phyloP scores from a whole-genome alignment of 192 early-diverging fungal genomes.

The Coemansia sp. region DNA sequence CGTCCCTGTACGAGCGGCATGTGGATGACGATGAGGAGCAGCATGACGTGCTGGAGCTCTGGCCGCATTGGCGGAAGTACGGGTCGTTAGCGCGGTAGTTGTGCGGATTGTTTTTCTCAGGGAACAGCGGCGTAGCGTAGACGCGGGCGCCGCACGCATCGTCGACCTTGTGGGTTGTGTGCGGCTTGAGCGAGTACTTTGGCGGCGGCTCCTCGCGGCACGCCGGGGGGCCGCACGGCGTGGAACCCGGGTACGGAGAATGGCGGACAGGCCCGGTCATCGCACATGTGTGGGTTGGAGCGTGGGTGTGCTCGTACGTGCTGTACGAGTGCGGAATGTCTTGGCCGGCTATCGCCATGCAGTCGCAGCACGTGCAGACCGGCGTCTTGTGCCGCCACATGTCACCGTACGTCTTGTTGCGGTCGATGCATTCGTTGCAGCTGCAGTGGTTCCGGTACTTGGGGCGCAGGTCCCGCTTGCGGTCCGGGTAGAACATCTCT shows the following conservation, averaged over 20 bases:
- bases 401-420: slow-evolving; percentile 34
- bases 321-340: slow-evolving; percentile 38
- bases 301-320: slow-evolving; percentile 41
- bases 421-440: slow-evolving; percentile 36
- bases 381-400: slow-evolving; percentile 47
- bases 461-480: slow-evolving; percentile 27
- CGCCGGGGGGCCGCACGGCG: background rate
- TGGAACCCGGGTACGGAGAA: background rate
- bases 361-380: slow-evolving; percentile 51
- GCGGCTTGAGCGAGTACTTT: slow-evolving; percentile 51
- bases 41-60: background rate
- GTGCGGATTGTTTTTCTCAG: background rate
- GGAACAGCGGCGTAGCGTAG: slow-evolving; percentile 42
- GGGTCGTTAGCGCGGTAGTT: background rate
- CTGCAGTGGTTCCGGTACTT: slow-evolving; percentile 44
- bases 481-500: slow-evolving; percentile 43
- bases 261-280: slow-evolving; percentile 24
- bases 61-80: background rate
- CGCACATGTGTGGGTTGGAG: slow-evolving; percentile 36
- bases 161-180: slow-evolving; percentile 48
- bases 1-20: slow-evolving; percentile 20
- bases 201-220: slow-evolving; percentile 33
- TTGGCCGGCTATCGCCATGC: slow-evolving; percentile 47
- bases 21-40: slow-evolving; percentile 6
- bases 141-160: slow-evolving; percentile 22